Evolutionary conservation across 495 filamentous ascomycete genomes (phyloP).

Genomic region (Neurospora hispaniola): DNA sequence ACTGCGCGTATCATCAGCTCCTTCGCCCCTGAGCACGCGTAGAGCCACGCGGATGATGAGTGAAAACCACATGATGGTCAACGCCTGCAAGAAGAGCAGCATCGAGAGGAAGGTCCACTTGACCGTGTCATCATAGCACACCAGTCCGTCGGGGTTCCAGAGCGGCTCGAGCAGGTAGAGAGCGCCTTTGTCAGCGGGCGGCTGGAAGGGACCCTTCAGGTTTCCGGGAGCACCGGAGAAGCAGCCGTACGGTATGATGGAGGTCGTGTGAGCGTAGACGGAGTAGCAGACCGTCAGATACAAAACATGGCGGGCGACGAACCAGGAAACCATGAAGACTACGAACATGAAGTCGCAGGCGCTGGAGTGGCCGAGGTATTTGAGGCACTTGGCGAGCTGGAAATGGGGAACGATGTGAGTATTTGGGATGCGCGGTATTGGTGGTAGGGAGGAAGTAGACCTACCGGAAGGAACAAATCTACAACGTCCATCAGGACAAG

Average conservation of each 20-base stretch:
- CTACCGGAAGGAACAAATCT: constrained; percentile 76
- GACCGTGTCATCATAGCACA: constrained; percentile 67
- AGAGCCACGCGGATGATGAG: constrained; percentile 77
- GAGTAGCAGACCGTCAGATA: constrained; percentile 73
- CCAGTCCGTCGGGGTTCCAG: constrained; percentile 49
- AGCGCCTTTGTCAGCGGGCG: constrained; percentile 46
- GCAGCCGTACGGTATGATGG: constrained; percentile 55
- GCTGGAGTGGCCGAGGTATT: constrained; percentile 66
- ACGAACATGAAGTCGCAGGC: constrained; percentile 79
- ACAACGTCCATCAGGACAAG: constrained; percentile 90
- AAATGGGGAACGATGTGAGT: not conserved
- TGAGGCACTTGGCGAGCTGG: constrained; percentile 87
- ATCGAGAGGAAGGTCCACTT: constrained; percentile 65
- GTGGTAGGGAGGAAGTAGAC: constrained; percentile 21
- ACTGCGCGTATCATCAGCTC: constrained; percentile 77
- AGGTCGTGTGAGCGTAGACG: constrained; percentile 59
- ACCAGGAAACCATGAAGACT: constrained; percentile 78
- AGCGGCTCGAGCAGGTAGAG: constrained; percentile 61
- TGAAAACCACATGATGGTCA: constrained; percentile 80
- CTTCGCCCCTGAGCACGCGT: constrained; percentile 61
- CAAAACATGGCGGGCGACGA: constrained; percentile 69
- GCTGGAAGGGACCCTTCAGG: constrained; percentile 40
- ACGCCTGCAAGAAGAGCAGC: constrained; percentile 64
- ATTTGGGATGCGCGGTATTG: not conserved
- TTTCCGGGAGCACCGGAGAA: constrained; percentile 45